Evolutionary conservation across 2,329 filamentous ascomycete species (phyloP), one percentile per base, ranked within the genome.

Genomic region (Dactylellina parvicollis): DNA sequence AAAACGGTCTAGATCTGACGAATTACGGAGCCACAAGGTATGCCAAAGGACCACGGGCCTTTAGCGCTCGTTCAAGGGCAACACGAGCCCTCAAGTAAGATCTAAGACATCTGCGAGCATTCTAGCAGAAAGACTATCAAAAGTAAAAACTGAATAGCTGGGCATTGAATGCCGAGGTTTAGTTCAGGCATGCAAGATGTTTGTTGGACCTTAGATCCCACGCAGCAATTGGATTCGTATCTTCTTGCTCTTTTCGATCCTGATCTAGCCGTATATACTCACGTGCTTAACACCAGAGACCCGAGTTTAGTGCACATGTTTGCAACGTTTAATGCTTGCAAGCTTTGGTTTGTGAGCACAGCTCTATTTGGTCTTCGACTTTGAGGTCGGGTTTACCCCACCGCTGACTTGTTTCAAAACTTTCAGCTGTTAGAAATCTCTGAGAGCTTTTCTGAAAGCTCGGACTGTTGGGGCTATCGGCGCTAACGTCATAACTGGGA

Each of bases 81-180:
- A n/a, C n/a, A n/a, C 8, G 1, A 26, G 20, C 26, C 30, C 7
- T 28, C 12, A 30, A 28, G 46, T 16, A 49, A 49, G 46, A 49
- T 49, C 22, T 16, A 49, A 49, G 46, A 49, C 46, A 49, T 49
- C n/a, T n/a, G n/a, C n/a, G n/a, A n/a, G n/a, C n/a, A n/a, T n/a
- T n/a, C n/a, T n/a, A n/a, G n/a, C n/a, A n/a, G n/a, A n/a, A n/a
- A n/a, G n/a, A n/a, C n/a, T n/a, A n/a, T n/a, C n/a, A n/a, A n/a
- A n/a, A n/a, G n/a, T n/a, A n/a, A n/a, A n/a, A n/a, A n/a, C n/a
- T n/a, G n/a, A n/a, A n/a, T n/a, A n/a, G n/a, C n/a, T n/a, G n/a
- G n/a, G n/a, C n/a, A n/a, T n/a, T n/a, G n/a, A n/a, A n/a, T n/a
- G n/a, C n/a, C n/a, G n/a, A n/a, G n/a, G n/a, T n/a, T n/a, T n/a